Base-by-base conservation (phyloP, 176 grass and related monocot species). In the Aegilops longissima region DNA sequence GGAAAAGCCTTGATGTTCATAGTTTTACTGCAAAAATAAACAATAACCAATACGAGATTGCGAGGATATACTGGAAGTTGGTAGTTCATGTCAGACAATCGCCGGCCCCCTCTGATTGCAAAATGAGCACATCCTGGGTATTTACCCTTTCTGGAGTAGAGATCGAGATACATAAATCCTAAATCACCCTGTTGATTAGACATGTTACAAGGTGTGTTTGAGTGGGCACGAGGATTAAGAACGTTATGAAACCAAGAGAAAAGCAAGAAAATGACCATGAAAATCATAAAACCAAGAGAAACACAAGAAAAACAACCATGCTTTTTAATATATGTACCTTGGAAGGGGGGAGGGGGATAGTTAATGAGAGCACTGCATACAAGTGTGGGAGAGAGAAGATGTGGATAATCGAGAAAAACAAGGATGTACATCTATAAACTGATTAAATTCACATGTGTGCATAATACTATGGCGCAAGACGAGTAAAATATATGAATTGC, bases 71-170 rank as follows among this genome's bases (percentile, higher is more conserved):
- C 96, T 34, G 92, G 96, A 83, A 98, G 86, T 76, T 98, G 96
- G 73, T 94, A 95, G 45, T 86, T 81, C 21, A 33, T 82, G 27
- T 92, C 90, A 24, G 88, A 91, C 44, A 94, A 74, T 80, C 73
- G 81, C n/a, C 96, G 84, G 1, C 93, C 93, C n/a, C 92, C 96
- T 94, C 94, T 93, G 86, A 95, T 86, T 77, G 96, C 92, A 89
- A 98, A 98, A 90, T 98, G 96, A 78, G 96, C 96, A 68, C 96
- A 98, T 13, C 88, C 90, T 86, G 92, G 93, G 87, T 90, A 95
- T 87, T 98, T 98, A 25, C 88, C 93, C 88, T 91, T 94, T 81
- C 96, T 98, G 27, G 93, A 90, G 86, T 95, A 98, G 54, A 98
- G 90, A 79, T 98, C 96, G 85, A 98, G 96, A 85, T 94, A 98